phyloP scores from a whole-genome alignment of 1,139 yeast species.

The Kodamaea fungicola region DNA sequence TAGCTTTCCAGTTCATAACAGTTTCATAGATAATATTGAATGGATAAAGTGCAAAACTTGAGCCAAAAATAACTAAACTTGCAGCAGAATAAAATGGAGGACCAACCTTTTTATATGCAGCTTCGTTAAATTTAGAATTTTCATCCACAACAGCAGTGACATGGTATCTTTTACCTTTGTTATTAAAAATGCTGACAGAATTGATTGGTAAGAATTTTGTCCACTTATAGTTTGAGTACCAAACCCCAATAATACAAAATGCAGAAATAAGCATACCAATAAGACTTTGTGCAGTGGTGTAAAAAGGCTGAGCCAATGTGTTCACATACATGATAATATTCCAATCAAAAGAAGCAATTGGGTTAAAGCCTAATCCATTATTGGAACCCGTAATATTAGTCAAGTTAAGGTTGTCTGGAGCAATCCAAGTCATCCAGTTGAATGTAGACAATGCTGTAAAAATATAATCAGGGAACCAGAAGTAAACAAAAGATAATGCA shows the following conservation, averaged over 20 bases:
- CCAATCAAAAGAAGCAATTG: conserved; percentile 19
- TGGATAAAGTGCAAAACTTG: conserved; percentile 17
- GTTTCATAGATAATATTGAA: conserved; percentile 12
- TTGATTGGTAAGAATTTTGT: conserved; percentile 16
- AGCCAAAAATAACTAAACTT: conserved; percentile 15
- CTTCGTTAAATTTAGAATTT: conserved; percentile 11
- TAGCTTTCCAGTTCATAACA: conserved; percentile 7
- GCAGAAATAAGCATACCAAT: conserved; percentile 13
- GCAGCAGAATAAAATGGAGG: conserved; percentile 44
- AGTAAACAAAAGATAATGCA: conserved; percentile 15
- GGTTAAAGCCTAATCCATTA: conserved; percentile 18
- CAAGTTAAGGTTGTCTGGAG: conserved; percentile 16
- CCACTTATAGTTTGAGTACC: conserved; percentile 16
- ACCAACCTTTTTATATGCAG: conserved; percentile 21
- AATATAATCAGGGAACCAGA: conserved; percentile 18
- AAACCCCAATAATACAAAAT: conserved; percentile 13
- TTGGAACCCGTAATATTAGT: conserved; percentile 15
- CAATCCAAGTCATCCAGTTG: conserved; percentile 21
- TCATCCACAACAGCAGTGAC: conserved; percentile 11
- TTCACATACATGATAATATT: conserved; percentile 10
- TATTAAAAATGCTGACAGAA: conserved; percentile 11
- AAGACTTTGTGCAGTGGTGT: conserved; percentile 11
- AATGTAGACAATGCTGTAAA: conserved; percentile 15
- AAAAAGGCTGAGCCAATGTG: conserved; percentile 13
- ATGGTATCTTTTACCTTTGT: conserved; percentile 14